Evolutionary conservation across 257 asterid genomes (phyloP).

Genomic region (Nicotiana tomentosiformis): DNA sequence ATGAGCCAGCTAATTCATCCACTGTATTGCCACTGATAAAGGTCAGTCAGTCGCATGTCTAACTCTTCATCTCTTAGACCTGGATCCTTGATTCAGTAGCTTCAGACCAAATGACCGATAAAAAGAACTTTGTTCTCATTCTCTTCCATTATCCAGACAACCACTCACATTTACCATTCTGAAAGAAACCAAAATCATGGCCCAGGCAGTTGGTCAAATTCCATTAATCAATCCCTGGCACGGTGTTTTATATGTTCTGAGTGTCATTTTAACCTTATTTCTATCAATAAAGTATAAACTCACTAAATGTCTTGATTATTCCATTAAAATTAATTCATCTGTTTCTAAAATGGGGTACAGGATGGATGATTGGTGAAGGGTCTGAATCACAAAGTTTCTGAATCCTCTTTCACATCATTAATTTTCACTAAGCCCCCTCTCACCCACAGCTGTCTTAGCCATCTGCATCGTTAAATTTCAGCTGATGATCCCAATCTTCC

Average conservation of each 20-base stretch:
- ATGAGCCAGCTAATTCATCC: not conserved
- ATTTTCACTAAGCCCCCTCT: not conserved
- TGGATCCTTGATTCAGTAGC: not conserved
- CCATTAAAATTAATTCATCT: not conserved
- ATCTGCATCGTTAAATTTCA: not conserved
- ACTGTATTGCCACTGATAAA: not conserved
- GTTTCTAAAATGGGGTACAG: not conserved
- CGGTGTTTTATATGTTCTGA: not conserved
- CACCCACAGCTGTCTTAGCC: not conserved
- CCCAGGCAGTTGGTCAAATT: not conserved
- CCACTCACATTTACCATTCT: not conserved
- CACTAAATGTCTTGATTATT: not conserved
- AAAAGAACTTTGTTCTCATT: not conserved
- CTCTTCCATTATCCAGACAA: not conserved
- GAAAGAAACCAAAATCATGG: not conserved
- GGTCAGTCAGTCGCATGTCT: not conserved
- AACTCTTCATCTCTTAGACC: not conserved
- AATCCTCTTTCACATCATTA: not conserved
- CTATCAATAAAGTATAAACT: not conserved
- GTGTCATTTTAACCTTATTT: not conserved
- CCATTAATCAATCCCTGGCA: not conserved
- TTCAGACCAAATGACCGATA: not conserved
- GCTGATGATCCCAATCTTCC: not conserved
- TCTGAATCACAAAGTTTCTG: not conserved
- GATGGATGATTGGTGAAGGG: not conserved